Conservation (phyloP, 2,329 filamentous ascomycete genomes). For the Fusarium ramigenum region DNA sequence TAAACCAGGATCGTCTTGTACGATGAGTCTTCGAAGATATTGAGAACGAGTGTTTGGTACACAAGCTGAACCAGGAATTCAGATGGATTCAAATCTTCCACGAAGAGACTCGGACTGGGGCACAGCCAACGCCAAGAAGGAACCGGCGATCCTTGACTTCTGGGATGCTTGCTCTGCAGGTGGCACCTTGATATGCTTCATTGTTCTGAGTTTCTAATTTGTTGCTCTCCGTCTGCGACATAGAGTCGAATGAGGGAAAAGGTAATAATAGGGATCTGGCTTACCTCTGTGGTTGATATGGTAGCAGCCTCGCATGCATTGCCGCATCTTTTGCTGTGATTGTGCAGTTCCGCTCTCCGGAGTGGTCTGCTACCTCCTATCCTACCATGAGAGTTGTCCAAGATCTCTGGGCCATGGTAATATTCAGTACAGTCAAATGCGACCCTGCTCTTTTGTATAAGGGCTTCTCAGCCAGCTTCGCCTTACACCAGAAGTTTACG, state of each 20-base stretch:
- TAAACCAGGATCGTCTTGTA: background rate
- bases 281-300: background rate
- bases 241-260: background rate
- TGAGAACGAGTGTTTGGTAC: background rate
- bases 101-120: background rate
- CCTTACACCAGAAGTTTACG: background rate
- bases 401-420: background rate
- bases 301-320: background rate
- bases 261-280: background rate
- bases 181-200: background rate
- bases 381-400: too few relatives aligned
- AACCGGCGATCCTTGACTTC: background rate
- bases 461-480: background rate
- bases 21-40: background rate
- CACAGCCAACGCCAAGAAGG: background rate
- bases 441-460: background rate
- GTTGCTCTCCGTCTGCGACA: background rate
- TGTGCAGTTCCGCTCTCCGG: background rate
- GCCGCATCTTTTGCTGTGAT: background rate
- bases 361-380: background rate
- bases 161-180: background rate
- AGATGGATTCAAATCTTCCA: background rate
- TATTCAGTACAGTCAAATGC: too few relatives aligned
- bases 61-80: background rate
- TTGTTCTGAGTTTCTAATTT: background rate